Conservation (phyloP, 768 basidiomycete species). For the Tylopilus intermedius region DNA sequence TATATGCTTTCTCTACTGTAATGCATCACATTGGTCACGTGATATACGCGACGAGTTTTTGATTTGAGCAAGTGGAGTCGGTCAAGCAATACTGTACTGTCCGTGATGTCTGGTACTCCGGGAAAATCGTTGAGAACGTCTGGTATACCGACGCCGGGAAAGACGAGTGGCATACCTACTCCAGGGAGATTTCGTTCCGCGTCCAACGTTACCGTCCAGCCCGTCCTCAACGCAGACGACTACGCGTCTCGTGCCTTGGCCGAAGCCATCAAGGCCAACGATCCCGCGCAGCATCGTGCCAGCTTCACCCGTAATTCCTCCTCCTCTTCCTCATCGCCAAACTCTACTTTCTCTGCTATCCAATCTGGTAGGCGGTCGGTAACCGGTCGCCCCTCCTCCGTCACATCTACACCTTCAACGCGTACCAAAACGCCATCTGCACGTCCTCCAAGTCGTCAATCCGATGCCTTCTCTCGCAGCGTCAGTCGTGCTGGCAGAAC, state of each 20-base stretch:
- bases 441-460: conserved; percentile 63
- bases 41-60: conserved; percentile 4
- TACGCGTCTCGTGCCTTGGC: conserved; percentile 68
- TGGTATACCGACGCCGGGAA: conserved; percentile 46
- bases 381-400: conserved; percentile 58
- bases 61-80: not conserved
- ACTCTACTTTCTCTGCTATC: conserved; percentile 33
- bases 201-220: conserved; percentile 43
- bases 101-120: conserved; percentile 40
- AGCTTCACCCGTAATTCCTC: conserved; percentile 35
- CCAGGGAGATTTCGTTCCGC: conserved; percentile 67
- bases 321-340: conserved; percentile 47
- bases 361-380: conserved; percentile 42
- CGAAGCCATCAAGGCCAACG: conserved; percentile 76
- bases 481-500: conserved; percentile 40
- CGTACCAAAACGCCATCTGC: conserved; percentile 51
- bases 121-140: conserved; percentile 37
- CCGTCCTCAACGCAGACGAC: conserved; percentile 40
- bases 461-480: conserved; percentile 50
- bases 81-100: not conserved
- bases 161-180: conserved; percentile 54
- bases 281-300: conserved; percentile 66
- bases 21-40: conserved; percentile 17
- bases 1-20: not conserved
- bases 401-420: conserved; percentile 47